phyloP scores from a whole-genome alignment of 371 early-diverging fungal species.

The Mucor racemosus region DNA sequence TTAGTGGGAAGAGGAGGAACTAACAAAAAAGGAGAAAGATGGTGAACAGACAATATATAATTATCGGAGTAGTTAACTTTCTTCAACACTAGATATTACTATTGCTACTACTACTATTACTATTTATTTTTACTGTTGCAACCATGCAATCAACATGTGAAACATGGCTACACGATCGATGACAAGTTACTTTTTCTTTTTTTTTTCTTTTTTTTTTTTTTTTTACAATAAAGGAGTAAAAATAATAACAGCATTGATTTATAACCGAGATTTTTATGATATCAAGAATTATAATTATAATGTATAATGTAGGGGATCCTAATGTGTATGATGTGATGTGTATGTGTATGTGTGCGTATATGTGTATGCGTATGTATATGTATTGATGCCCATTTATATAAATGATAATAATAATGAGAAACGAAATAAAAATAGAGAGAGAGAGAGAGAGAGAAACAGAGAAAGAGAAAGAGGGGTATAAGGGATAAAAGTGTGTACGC shows the following conservation, averaged over 20 bases:
- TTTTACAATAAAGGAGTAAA: neutral
- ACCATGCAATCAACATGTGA: slow-evolving; percentile 29
- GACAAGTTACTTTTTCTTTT: neutral
- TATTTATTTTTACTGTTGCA: neutral
- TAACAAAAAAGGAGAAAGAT: neutral
- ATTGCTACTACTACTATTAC: neutral
- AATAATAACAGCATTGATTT: neutral
- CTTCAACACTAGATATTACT: neutral
- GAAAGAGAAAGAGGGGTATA: neutral
- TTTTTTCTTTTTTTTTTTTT: neutral
- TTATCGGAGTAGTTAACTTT: slow-evolving; percentile 5
- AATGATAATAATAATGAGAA: no score
- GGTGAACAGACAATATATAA: slow-evolving; percentile 18
- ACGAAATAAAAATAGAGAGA: neutral
- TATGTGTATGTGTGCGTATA: neutral
- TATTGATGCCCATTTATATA: neutral
- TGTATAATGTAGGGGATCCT: neutral
- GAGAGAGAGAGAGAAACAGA: neutral
- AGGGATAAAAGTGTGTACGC: neutral
- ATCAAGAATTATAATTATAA: neutral
- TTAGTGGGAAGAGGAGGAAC: neutral
- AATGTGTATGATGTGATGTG: neutral
- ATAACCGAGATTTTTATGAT: neutral
- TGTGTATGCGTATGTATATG: neutral
- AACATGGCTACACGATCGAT: slow-evolving; percentile 23